phyloP scores from a whole-genome alignment of 2,329 filamentous ascomycete genomes.

The Trichoderma asperellum region DNA sequence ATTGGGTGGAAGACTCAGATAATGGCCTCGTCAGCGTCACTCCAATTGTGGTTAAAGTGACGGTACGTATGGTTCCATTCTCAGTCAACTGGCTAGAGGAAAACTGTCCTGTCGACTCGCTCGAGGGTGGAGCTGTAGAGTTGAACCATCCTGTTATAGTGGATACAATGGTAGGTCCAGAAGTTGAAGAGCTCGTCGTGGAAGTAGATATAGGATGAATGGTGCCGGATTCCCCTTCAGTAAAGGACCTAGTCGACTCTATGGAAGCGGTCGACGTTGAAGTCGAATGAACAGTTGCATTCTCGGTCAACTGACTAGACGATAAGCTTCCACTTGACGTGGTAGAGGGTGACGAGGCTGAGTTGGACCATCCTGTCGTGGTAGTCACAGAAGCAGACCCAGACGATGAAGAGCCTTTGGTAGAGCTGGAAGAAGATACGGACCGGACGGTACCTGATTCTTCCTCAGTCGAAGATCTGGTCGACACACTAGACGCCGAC shows the following conservation, averaged over 20 bases:
- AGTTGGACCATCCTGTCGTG: not conserved
- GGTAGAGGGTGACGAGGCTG: not conserved
- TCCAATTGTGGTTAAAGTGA: not conserved
- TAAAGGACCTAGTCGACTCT: not conserved
- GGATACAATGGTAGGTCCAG: not conserved
- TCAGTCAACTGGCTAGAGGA: not conserved
- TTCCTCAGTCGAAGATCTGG: not conserved
- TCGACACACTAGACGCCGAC: not conserved
- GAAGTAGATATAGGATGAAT: constrained; percentile 12
- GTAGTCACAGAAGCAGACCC: not conserved
- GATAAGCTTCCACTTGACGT: not conserved
- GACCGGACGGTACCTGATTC: constrained; percentile 5
- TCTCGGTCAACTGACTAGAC: not conserved
- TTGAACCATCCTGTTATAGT: not conserved
- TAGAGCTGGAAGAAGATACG: not conserved
- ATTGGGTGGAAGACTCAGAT: not conserved
- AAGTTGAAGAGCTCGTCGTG: not conserved
- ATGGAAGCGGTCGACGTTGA: not conserved
- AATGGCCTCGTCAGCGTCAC: not conserved
- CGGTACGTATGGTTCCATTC: not conserved
- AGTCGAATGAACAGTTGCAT: not conserved
- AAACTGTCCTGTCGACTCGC: not conserved
- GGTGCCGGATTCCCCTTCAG: constrained; percentile 10
- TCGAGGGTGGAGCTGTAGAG: not conserved
- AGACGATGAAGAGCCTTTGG: not conserved